Evolutionary conservation across 345 rosid genomes (phyloP).

Genomic region (Eucalyptus grandis): DNA sequence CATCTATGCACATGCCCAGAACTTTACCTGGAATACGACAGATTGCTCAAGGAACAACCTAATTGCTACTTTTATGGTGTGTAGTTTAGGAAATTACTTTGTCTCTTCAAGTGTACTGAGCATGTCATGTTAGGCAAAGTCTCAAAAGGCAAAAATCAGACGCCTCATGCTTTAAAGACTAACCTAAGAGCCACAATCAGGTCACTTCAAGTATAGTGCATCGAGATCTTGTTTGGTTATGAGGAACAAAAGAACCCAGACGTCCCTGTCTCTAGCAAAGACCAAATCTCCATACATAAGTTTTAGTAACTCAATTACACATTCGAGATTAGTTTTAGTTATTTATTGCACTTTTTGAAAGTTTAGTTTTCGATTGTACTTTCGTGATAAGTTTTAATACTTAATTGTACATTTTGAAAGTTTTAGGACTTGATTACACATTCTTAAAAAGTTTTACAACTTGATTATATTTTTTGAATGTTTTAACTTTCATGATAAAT

Average conservation of each 20-base stretch:
- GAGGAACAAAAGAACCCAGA: conserved; percentile 59
- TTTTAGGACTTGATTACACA: rapidly evolving
- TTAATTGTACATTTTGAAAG: no score
- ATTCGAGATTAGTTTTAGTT: no score
- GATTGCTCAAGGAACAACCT: background rate
- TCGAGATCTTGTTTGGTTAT: conserved; percentile 27
- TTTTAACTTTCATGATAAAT: no score
- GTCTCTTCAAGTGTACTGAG: background rate
- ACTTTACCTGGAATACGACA: background rate
- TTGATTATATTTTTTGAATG: no score
- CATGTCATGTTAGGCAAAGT: background rate
- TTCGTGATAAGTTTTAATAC: no score
- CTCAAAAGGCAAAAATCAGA: background rate
- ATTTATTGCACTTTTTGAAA: no score
- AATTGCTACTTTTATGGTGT: background rate
- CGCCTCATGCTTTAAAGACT: background rate
- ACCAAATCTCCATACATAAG: conserved; percentile 47
- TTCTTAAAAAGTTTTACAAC: no score
- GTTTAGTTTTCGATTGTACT: no score
- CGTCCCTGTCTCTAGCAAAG: conserved; percentile 48
- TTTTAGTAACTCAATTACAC: no score
- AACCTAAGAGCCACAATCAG: conserved; percentile 61
- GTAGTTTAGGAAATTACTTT: background rate
- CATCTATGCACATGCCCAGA: background rate
- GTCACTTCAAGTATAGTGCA: conserved; percentile 29